Conservation (phyloP, 768 basidiomycete species). For the Serendipita indica region DNA sequence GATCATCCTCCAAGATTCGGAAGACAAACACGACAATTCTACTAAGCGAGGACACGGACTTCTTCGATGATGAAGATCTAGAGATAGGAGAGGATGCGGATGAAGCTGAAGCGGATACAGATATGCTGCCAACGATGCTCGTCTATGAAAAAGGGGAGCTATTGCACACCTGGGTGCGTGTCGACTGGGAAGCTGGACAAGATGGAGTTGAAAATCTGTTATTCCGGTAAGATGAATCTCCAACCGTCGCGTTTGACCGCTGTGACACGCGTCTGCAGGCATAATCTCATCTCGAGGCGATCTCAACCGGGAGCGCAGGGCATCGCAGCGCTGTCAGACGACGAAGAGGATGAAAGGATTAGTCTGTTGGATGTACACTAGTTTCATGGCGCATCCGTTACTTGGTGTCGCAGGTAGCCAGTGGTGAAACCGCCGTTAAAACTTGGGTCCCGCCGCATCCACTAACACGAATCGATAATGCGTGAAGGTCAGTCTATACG, state of each 20-base stretch:
- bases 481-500: constrained; percentile 7
- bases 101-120: constrained; percentile 56
- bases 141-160: constrained; percentile 68
- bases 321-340: background rate
- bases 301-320: background rate
- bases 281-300: background rate
- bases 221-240: constrained; percentile 31
- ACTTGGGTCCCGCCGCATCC: background rate
- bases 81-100: constrained; percentile 32
- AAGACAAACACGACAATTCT: constrained; percentile 2
- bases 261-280: background rate
- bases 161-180: constrained; percentile 79
- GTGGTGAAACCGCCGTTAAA: background rate
- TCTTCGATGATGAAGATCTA: constrained; percentile 27
- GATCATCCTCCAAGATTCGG: constrained; percentile 7
- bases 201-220: constrained; percentile 57
- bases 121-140: constrained; percentile 64
- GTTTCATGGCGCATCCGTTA: background rate
- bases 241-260: constrained; percentile 7
- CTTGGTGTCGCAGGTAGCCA: background rate
- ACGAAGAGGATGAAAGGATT: background rate
- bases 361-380: background rate
- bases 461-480: background rate
- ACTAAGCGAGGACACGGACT: constrained; percentile 17
- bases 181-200: constrained; percentile 58